phyloP scores from a whole-genome alignment of 73 alveolate species.

The Urostyla sp. region DNA sequence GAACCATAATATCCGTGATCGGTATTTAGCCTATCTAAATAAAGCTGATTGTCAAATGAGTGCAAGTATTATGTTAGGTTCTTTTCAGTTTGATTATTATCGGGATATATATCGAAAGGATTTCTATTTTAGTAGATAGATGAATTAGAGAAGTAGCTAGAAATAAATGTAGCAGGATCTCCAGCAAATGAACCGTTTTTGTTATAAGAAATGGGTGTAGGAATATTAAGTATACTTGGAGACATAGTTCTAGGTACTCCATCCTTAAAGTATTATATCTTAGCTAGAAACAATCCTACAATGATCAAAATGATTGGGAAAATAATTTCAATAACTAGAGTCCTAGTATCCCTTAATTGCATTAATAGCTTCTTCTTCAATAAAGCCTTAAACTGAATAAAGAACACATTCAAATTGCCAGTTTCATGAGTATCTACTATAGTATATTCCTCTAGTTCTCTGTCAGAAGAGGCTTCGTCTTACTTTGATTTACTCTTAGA shows the following conservation, averaged over 20 bases:
- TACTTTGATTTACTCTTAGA: not conserved
- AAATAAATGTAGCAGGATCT: too few species aligned
- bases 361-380: slow-evolving; percentile 70
- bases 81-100: too few species aligned
- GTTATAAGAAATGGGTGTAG: slow-evolving; percentile 43
- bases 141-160: too few species aligned
- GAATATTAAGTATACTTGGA: slow-evolving; percentile 22
- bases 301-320: slow-evolving; percentile 80
- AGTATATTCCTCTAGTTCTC: slow-evolving; percentile 29
- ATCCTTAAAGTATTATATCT: slow-evolving; percentile 18
- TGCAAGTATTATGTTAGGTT: too few species aligned
- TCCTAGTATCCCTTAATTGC: slow-evolving; percentile 79
- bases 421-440: slow-evolving; percentile 38
- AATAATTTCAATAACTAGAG: slow-evolving; percentile 78
- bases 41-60: too few species aligned
- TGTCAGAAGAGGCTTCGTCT: not conserved
- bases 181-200: too few species aligned
- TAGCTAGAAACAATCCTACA: slow-evolving; percentile 69
- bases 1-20: too few species aligned
- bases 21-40: too few species aligned
- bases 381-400: slow-evolving; percentile 71
- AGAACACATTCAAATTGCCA: slow-evolving; percentile 29
- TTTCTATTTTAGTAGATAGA: too few species aligned
- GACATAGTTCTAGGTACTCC: slow-evolving; percentile 28
- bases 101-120: too few species aligned